Base-by-base conservation (phyloP, 306 rosid genomes). In the Castanea mollissima region DNA sequence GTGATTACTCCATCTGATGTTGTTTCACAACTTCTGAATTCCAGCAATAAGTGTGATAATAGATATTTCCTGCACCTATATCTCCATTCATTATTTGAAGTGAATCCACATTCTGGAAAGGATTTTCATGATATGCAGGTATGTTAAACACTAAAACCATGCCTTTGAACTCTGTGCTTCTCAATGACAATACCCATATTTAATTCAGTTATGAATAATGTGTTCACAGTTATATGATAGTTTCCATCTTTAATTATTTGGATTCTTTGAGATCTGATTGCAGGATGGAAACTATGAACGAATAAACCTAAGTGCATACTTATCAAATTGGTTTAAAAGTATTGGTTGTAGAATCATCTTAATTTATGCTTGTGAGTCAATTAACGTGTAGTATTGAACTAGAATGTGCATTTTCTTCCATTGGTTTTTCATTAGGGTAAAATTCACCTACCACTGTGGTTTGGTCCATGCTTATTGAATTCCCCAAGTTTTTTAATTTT, bases 101-200 rank as follows among this genome's bases (percentile, higher is more conserved):
- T 88, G 74, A 85, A 89, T 65, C 93, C 96, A 67, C 93, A 95
- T 85, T 93, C 90, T 80, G 98, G 99, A 83, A 95, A 85, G 88
- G 98, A 93, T 70, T 93, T 85, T 80, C 99, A 95, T 80, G 97
- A 93, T 76, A 89, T 95, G 90, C 99, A 95, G 99, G 99, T 95
- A 80, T 74, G 64, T 31, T n/a, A 67, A 67, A 74, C 54, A 62
- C 55, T 54, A 35, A 35, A 81, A 76, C 52, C 32, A 27, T 59
- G 13, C 44, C 64, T 55, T 74, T 76, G 62, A 44, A 68, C 76
- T 74, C n/a, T 29, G 19, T 58, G 78, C 44, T 69, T 60, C 60
- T 71, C 71, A 71, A 55, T 77, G 78, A 79, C 73, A 71, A 13
- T 25, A 67, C 72, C 8, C 21, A 5, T 76, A 73, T 67, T 63